Evolutionary conservation across 352 stramenopile genomes (phyloP).

Genomic region (Phytophthora crassamura): DNA sequence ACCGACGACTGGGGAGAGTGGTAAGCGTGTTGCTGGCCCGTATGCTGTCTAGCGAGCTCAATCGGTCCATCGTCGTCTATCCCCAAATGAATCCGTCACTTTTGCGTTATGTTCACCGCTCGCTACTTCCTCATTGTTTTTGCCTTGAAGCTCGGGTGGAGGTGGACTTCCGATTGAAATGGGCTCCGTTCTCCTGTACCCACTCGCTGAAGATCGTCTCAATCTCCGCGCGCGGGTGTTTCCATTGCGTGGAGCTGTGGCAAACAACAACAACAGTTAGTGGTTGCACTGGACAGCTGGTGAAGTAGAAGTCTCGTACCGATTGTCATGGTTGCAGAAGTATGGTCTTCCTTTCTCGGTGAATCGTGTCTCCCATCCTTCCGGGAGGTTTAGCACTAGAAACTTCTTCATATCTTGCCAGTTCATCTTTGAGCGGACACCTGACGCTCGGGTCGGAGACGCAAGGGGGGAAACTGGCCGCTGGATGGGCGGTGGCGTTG

Average conservation of each 20-base stretch:
- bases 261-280: background rate
- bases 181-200: constrained; percentile 69
- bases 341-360: constrained; percentile 85
- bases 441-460: constrained; percentile 33
- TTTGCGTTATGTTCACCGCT: constrained; percentile 2
- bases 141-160: constrained; percentile 18
- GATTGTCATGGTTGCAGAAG: constrained; percentile 80
- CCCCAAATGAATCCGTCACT: constrained; percentile 22
- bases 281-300: background rate
- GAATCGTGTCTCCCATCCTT: constrained; percentile 84
- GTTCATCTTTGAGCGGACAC: constrained; percentile 48
- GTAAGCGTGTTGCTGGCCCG: constrained; percentile 37
- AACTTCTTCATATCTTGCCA: constrained; percentile 86
- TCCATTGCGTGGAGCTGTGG: constrained; percentile 90
- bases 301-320: constrained; percentile 36
- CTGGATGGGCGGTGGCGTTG: constrained; percentile 15
- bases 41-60: constrained; percentile 25
- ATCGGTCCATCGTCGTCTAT: constrained; percentile 17
- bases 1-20: constrained; percentile 75
- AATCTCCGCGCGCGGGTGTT: constrained; percentile 77
- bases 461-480: constrained; percentile 29
- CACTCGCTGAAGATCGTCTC: constrained; percentile 81
- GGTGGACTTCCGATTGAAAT: constrained; percentile 46
- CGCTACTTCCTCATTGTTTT: constrained; percentile 10
- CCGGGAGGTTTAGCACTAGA: constrained; percentile 67